Evolutionary conservation across 2,329 filamentous ascomycete species (phyloP).

Genomic region (Aspergillus piperis): DNA sequence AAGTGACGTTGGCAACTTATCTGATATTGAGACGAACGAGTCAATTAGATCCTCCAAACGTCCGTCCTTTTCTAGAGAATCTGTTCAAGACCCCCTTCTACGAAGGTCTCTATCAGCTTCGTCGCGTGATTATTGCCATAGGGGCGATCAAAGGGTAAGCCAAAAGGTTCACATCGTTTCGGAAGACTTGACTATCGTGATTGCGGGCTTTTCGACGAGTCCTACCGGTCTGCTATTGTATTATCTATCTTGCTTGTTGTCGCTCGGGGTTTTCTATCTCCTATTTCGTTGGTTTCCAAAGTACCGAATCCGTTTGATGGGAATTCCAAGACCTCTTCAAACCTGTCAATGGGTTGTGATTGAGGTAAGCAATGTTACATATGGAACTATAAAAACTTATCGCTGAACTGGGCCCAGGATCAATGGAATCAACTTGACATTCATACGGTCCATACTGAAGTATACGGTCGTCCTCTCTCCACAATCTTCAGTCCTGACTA

Average conservation of each 20-base stretch:
- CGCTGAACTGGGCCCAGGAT: slow-evolving; percentile 58
- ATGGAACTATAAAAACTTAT: not conserved
- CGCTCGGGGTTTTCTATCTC: slow-evolving; percentile 77
- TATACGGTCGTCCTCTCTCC: slow-evolving; percentile 64
- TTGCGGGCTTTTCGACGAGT: slow-evolving; percentile 87
- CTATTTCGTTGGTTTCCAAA: slow-evolving; percentile 86
- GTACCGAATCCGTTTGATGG: slow-evolving; percentile 78
- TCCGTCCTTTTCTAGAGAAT: slow-evolving; percentile 43
- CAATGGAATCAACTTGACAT: slow-evolving; percentile 92
- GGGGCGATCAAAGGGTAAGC: slow-evolving; percentile 64
- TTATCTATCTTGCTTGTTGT: slow-evolving; percentile 67
- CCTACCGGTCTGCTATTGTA: slow-evolving; percentile 69
- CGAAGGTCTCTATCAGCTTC: slow-evolving; percentile 66
- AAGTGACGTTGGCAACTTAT: slow-evolving; percentile 47
- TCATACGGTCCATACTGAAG: slow-evolving; percentile 64
- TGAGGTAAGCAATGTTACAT: slow-evolving; percentile 59
- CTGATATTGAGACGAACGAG: slow-evolving; percentile 41
- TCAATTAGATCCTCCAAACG: slow-evolving; percentile 36
- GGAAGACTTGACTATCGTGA: slow-evolving; percentile 90
- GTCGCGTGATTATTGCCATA: slow-evolving; percentile 66
- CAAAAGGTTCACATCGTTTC: slow-evolving; percentile 94
- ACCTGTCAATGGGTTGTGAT: slow-evolving; percentile 90
- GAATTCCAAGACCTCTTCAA: slow-evolving; percentile 66
- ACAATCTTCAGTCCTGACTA: slow-evolving; percentile 59
- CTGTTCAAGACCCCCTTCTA: slow-evolving; percentile 63